Evolutionary conservation across 345 rosid species (phyloP), one percentile per base, ranked within the genome.

Genomic region (Aurinia saxatilis): DNA sequence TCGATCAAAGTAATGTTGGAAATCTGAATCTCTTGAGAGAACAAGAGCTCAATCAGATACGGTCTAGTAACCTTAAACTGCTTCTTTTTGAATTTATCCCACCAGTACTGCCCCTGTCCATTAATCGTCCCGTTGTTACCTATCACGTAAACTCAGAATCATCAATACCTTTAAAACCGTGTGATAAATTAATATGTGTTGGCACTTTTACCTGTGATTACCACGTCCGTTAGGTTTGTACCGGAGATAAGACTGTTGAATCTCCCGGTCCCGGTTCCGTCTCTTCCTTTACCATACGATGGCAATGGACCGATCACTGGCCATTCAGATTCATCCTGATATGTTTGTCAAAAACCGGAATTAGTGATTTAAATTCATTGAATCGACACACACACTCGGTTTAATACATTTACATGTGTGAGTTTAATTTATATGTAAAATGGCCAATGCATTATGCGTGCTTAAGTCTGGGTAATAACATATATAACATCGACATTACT

Each of bases 311-410:
- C 60, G 9, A 85, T 17, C 5, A 61, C 18, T 2, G 93, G 93
- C 82, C 83, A 89, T 30, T 92, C 98, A 7, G 81, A 73, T 74
- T 84, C 95, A 42, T 86, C 87, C 98, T 88, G 78, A 60, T 57
- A 18, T 34, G n/a, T 33, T 31, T 39, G 31, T 11, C 63, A 35
- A 42, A 52, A 9, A 52, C 56, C 38, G 19, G 37, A 34, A 2
- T 41, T n/a, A 34, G 13, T 51, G 17, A n/a, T 25, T 36, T 8
- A 2, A 17, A 0, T 7, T 25, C 51, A 61, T 18, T 16, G 29
- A 49, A 30, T 5, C 2, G 2, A 13, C 41, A 34, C 4, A 21
- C n/a, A n/a, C n/a, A n/a, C n/a, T n/a, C n/a, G n/a, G n/a, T n/a
- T n/a, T n/a, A n/a, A n/a, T n/a, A n/a, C n/a, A n/a, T n/a, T n/a